These are phyloP conservation scores for Colletotrichum sublineola DNA, from an alignment of 2,329 filamentous ascomycete species.

Conservation along the genomic window DNA sequence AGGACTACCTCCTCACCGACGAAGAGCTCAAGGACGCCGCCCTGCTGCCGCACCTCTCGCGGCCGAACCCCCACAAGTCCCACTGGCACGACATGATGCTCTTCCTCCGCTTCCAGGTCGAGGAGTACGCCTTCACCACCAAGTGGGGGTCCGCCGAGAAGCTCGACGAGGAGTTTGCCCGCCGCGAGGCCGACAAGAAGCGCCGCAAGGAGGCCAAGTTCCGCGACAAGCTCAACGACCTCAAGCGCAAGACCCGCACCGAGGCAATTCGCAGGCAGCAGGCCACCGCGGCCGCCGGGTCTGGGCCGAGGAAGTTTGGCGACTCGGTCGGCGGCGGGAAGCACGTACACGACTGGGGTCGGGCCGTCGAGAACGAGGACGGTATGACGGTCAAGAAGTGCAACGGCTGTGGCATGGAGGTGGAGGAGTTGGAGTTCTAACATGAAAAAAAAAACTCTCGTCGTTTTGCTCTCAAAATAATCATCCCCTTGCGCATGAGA, in stretches of 20 bases:
- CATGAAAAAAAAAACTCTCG: background rate
- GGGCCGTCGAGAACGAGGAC: conserved; percentile 75
- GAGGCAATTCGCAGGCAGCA: conserved; percentile 86
- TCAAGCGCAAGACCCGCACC: conserved; percentile 94
- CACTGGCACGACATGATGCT: conserved; percentile 99
- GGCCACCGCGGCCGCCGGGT: conserved; percentile 65
- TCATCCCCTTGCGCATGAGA: background rate
- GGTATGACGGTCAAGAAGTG: conserved; percentile 88
- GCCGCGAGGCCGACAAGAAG: conserved; percentile 84
- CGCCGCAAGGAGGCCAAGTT: conserved; percentile 91
- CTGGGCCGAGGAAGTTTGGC: conserved; percentile 75
- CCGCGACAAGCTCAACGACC: conserved; percentile 85
- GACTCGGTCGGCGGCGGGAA: conserved; percentile 77
- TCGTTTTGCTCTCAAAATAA: background rate
- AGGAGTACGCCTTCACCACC: conserved; percentile 88
- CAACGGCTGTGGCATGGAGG: conserved; percentile 81
- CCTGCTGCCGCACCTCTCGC: conserved; percentile 86
- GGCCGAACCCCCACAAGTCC: conserved; percentile 94
- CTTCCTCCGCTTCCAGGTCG: conserved; percentile 92
- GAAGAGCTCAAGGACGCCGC: conserved; percentile 92
- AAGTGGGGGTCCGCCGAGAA: conserved; percentile 94
- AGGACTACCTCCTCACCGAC: conserved; percentile 93
- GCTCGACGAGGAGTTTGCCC: conserved; percentile 89
- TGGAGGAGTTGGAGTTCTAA: conserved; percentile 79
- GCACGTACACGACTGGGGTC: conserved; percentile 92